These are phyloP conservation scores for Scutellaria galericulata DNA, from an alignment of 257 asterid genomes.

Conservation along the genomic window DNA sequence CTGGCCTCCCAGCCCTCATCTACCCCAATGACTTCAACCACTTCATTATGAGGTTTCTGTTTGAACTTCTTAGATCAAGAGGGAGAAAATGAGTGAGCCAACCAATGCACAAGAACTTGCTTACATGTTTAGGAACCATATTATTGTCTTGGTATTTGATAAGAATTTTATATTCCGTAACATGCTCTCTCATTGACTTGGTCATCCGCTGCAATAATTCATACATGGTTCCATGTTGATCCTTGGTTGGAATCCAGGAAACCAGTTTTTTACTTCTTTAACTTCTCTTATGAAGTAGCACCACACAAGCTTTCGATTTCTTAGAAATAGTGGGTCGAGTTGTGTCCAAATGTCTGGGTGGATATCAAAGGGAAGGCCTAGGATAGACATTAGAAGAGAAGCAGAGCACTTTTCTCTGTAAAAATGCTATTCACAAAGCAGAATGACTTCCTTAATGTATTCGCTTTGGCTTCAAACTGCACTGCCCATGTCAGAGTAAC, in stretches of 20 bases:
- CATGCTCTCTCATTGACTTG: not conserved
- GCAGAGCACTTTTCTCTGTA: conserved; percentile 4
- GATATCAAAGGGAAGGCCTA: not conserved
- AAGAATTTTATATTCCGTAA: not conserved
- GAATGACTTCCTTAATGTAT: not conserved
- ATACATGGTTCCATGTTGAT: conserved; percentile 12
- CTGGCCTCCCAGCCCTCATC: too few relatives aligned
- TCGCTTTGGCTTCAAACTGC: conserved; percentile 1
- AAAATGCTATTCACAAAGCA: not conserved
- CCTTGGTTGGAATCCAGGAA: conserved; percentile 20
- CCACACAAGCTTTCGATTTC: not conserved
- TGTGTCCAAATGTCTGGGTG: not conserved
- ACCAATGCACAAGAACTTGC: not conserved
- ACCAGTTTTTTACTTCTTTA: not conserved
- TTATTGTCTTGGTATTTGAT: not conserved
- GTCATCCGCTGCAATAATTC: conserved; percentile 9
- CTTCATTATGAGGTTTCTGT: too few relatives aligned
- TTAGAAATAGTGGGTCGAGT: conserved; percentile 3
- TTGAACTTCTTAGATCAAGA: too few relatives aligned
- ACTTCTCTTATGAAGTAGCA: not conserved
- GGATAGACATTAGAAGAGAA: conserved; percentile 1
- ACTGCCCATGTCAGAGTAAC: not conserved
- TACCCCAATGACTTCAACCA: too few relatives aligned
- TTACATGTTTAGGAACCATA: not conserved
- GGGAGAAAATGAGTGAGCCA: too few relatives aligned